Percentiles rank a stretch among this genome's conserved stretches.
These are phyloP conservation scores for Globisporangium lucens DNA, from an alignment of 352 stramenopile species.

Conservation along the genomic window DNA sequence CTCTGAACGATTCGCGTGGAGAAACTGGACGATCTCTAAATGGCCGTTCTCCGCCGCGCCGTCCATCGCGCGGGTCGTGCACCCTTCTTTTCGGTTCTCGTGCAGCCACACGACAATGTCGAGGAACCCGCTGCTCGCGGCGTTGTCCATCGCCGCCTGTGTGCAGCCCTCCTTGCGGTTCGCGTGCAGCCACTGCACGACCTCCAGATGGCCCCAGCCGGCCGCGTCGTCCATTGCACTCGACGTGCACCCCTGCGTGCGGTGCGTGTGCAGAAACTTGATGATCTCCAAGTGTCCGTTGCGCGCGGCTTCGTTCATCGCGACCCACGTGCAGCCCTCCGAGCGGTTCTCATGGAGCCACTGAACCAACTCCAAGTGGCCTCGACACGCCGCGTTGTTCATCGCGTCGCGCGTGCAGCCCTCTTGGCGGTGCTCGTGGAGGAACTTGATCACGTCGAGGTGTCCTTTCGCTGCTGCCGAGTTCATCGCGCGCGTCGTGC, in stretches of 20 bases:
- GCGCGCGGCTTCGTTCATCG: constrained; percentile 17
- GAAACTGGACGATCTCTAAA: constrained; percentile 9
- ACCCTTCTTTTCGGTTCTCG: constrained; percentile 4
- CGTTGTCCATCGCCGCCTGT: constrained; percentile 10
- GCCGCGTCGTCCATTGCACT: constrained; percentile 11
- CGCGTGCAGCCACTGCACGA: constrained; percentile 13
- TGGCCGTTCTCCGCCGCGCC: constrained; percentile 15
- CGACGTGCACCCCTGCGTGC: constrained; percentile 7
- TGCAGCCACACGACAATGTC: constrained; percentile 14
- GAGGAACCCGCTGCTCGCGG: constrained; percentile 9
- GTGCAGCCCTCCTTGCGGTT: constrained; percentile 12
- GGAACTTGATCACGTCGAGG: constrained; percentile 15
- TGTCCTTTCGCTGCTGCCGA: constrained; percentile 10
- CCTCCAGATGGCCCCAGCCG: constrained; percentile 10
- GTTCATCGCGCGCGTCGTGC: constrained; percentile 16
- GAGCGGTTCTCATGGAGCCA: constrained; percentile 18
- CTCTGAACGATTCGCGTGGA: constrained; percentile 7
- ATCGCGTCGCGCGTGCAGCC: constrained; percentile 17
- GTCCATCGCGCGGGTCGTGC: constrained; percentile 14
- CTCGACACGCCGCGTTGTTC: constrained; percentile 13
- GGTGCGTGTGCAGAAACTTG: constrained; percentile 11
- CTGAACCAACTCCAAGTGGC: constrained; percentile 12
- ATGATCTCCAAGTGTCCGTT: constrained; percentile 12
- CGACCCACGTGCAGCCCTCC: constrained; percentile 19
- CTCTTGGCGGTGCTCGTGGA: constrained; percentile 12